Conservation (phyloP, 805 yeast genomes). For the Candida ulmi region DNA sequence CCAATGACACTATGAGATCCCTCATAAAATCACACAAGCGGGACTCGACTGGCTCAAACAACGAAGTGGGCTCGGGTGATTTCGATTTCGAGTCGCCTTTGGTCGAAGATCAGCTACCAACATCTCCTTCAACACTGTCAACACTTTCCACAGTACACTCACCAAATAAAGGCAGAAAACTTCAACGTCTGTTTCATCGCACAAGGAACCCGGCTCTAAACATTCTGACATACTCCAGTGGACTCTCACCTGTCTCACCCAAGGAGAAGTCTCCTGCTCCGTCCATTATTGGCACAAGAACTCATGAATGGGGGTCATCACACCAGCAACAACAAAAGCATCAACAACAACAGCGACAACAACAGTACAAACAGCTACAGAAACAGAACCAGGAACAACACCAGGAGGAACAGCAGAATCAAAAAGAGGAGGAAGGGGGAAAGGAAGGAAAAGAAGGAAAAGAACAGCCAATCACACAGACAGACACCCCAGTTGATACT, state of each 20-base stretch:
- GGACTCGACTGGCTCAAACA: constrained; percentile 26
- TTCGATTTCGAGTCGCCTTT: background rate
- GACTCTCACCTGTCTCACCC: constrained; percentile 18
- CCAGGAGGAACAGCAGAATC: no score
- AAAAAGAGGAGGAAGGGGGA: no score
- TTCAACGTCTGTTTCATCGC: constrained; percentile 21
- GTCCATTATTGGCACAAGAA: constrained; percentile 40
- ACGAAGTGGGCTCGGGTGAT: background rate
- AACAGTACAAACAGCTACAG: no score
- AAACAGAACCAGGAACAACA: no score
- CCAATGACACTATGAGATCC: constrained; percentile 28
- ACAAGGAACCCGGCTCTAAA: constrained; percentile 14
- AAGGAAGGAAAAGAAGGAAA: no score
- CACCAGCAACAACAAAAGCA: background rate
- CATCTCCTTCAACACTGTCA: constrained; percentile 1
- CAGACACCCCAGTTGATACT: no score
- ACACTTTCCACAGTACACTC: no score
- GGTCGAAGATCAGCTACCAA: background rate
- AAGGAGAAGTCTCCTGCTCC: constrained; percentile 20
- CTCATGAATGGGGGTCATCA: constrained; percentile 42
- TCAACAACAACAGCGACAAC: no score
- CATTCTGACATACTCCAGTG: constrained; percentile 8
- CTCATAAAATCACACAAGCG: constrained; percentile 34
- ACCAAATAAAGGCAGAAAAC: constrained; percentile 11
- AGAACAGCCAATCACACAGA: no score